Evolutionary conservation across 1,139 yeast species (phyloP), one percentile per base, ranked within the genome.

Genomic region (Debaryomyces nepalensis): DNA sequence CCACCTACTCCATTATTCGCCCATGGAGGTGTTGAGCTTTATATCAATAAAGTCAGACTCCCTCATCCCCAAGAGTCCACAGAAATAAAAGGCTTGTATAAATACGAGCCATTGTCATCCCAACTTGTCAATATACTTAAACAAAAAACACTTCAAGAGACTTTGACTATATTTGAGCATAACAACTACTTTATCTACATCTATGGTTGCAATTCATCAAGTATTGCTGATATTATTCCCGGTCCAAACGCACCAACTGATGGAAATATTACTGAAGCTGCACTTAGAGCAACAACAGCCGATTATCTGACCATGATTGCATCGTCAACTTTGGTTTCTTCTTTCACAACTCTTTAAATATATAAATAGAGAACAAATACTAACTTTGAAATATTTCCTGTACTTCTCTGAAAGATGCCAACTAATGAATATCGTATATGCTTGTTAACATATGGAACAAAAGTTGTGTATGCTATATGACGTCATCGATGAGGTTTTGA

Each of bases 11-110:
- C 29, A 11, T 14, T 33, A 12, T 33, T 21, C 14, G 37, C 37
- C n/a, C 37, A 33, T 33, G 29, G 19, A 15, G 37, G 37, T 33
- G 29, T 33, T 33, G 37, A 33, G 20, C 18, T 33, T 14, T 33
- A 33, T 14, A 33, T 33, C n/a, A 33, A 33, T 21, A 33, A 33
- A 16, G 29, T 22, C 12, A 21, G 24, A 14, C 29, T 33, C 18
- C 37, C 37, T 9, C 37, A 33, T 15, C 29, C 37, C 11, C 26
- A 22, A 21, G 12, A 19, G 8, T n/a, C 10, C 12, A 33, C 37
- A 5, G 29, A 22, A 21, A 14, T 33, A n/a, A 23, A 22, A 22
- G 37, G 37, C 18, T 9, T 18, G 37, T 33, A 33, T 19, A 23
- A 23, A 19, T 33, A 21, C 29, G 29, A 21, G 9, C 18, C 29